These are phyloP conservation scores for Plasmopara halstedii DNA, from an alignment of 352 stramenopile genomes.

Conservation along the genomic window DNA sequence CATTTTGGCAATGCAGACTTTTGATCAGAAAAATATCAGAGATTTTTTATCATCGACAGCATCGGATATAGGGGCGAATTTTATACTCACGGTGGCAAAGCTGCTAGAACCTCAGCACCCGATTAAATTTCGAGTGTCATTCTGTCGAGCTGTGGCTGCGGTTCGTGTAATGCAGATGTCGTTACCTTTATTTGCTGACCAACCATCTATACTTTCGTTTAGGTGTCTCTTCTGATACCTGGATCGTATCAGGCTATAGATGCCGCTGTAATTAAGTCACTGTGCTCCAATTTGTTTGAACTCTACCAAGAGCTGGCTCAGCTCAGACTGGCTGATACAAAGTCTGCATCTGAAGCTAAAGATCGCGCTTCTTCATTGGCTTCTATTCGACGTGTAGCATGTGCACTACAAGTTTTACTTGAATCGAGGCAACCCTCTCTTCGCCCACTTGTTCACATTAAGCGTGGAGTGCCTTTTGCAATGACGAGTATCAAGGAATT, in stretches of 20 bases:
- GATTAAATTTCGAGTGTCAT: constrained; percentile 29
- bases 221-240: constrained; percentile 20
- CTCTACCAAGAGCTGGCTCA: constrained; percentile 28
- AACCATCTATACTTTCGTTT: not conserved
- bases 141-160: constrained; percentile 25
- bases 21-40: constrained; percentile 6
- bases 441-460: constrained; percentile 23
- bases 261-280: constrained; percentile 4
- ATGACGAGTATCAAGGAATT: constrained; percentile 29
- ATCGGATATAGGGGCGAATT: constrained; percentile 5
- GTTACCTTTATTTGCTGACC: not conserved
- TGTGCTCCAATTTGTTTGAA: constrained; percentile 33
- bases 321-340: constrained; percentile 2
- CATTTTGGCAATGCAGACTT: constrained; percentile 16
- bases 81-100: constrained; percentile 12
- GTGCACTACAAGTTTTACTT: constrained; percentile 32
- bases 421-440: constrained; percentile 21
- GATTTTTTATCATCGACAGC: constrained; percentile 2
- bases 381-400: constrained; percentile 22
- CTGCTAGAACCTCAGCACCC: constrained; percentile 29
- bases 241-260: constrained; percentile 11
- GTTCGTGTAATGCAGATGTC: constrained; percentile 13
- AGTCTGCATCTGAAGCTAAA: not conserved
- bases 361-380: constrained; percentile 11
- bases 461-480: constrained; percentile 31